These are phyloP conservation scores for Cladosporium sp. DNA, from an alignment of 2,329 filamentous ascomycete species.

Conservation along the genomic window DNA sequence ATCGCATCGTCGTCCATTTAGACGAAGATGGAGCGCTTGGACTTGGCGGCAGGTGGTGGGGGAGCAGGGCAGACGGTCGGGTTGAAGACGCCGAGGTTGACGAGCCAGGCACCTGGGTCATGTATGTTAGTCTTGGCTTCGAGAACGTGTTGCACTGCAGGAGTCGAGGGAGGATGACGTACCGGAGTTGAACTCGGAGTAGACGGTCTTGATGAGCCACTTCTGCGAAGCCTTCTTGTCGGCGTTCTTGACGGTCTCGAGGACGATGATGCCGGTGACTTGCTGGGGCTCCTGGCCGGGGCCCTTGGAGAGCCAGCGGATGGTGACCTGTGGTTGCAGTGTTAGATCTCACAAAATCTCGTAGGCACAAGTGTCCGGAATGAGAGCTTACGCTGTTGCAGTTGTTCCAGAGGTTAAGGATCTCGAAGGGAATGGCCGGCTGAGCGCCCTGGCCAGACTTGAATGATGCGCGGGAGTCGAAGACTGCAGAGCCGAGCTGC, in stretches of 20 bases:
- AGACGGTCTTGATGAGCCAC: conserved; percentile 37
- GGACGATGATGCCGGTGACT: conserved; percentile 35
- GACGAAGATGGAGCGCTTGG: conserved; percentile 9
- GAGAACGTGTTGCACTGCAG: background rate
- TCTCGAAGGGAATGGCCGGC: conserved; percentile 33
- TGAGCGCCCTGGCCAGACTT: conserved; percentile 30
- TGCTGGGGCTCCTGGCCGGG: conserved; percentile 24
- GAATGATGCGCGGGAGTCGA: conserved; percentile 29
- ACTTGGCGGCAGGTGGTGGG: conserved; percentile 6
- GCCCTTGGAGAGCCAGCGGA: conserved; percentile 31
- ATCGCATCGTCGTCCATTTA: background rate
- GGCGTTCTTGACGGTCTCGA: conserved; percentile 27
- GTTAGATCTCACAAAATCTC: background rate
- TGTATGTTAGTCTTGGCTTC: background rate
- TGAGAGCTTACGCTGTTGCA: conserved; percentile 29
- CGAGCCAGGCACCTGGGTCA: conserved; percentile 37
- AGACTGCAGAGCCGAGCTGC: conserved; percentile 31
- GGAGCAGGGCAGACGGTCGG: conserved; percentile 8
- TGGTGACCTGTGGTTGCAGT: conserved; percentile 21
- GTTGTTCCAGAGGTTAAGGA: conserved; percentile 35
- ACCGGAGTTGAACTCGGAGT: conserved; percentile 39
- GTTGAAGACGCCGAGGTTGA: conserved; percentile 33
- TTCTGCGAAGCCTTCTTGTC: conserved; percentile 22
- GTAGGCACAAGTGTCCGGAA: background rate
- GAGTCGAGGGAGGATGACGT: conserved; percentile 23